Evolutionary conservation across 352 stramenopile species (phyloP), one percentile per base, ranked within the genome.

Genomic region (Phytopythium aichiense): DNA sequence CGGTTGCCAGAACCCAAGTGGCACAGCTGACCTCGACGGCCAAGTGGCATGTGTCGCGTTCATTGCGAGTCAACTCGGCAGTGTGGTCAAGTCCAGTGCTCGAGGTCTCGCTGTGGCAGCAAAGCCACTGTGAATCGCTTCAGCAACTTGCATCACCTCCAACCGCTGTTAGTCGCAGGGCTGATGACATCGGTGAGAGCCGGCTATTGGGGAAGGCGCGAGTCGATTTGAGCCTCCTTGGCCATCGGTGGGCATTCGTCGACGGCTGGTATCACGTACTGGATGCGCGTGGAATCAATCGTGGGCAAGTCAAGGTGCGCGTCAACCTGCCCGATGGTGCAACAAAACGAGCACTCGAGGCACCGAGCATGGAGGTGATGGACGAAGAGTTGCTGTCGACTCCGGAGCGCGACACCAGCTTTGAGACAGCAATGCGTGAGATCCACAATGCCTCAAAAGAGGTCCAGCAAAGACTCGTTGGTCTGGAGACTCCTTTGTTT

Each of bases 211-310:
- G 69, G 35, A 68, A 66, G 23, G 56, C 58, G 18, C 48, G 23
- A 7, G 59, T 74, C 12, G 69, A 76, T 43, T 57, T 76, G 37
- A 68, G 66, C 30, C 43, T 76, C n/a, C 63, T 76, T 38, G 40
- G 52, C 40, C 30, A 52, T 33, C 56, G 69, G 7, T 73, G 63
- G 69, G 31, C 46, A 12, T 57, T 66, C 43, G 53, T 76, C 53
- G 55, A 71, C 38, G 69, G 66, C 9, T 76, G 69, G 69, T 76
- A 76, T 55, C 69, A 76, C 43, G 23, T 76, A 18, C 53, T 72
- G 6, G 60, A 76, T 49, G 38, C 38, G 13, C 51, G 66, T 16
- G 55, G 67, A 28, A 50, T 69, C 48, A 72, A 48, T 56, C 56
- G 56, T 28, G 69, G 63, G 3, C 69, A 77, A 50, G 56, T 74